Evolutionary conservation across 495 filamentous ascomycete species (phyloP).

Genomic region (Haplographium delicatum): DNA sequence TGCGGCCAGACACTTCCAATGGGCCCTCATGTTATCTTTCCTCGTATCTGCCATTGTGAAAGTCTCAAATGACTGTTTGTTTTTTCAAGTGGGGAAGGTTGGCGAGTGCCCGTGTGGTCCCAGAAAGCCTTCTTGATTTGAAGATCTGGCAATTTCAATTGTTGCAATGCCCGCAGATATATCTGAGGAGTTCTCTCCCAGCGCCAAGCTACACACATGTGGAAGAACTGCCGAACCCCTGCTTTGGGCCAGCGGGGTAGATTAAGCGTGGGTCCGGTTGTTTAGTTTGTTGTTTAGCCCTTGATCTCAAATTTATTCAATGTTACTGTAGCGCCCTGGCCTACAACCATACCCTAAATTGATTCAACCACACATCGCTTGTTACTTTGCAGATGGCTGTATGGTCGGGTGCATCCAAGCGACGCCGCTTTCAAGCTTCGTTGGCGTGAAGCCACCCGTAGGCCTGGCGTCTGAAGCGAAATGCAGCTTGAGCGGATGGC

Average conservation of each 20-base stretch:
- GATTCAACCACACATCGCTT: too few species aligned
- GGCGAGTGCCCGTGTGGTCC: not conserved
- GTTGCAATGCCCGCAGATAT: not conserved
- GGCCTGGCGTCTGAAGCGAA: too few species aligned
- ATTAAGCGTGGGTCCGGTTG: not conserved
- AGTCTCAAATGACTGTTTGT: not conserved
- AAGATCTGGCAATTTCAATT: not conserved
- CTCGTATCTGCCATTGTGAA: not conserved
- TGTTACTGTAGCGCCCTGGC: not conserved
- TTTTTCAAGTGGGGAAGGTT: not conserved
- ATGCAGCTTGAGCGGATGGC: too few species aligned
- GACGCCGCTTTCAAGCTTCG: not conserved
- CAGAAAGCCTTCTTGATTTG: not conserved
- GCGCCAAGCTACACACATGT: not conserved
- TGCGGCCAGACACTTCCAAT: conserved; percentile 36
- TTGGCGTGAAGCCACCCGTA: too few species aligned
- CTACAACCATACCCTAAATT: too few species aligned
- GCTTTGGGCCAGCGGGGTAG: not conserved
- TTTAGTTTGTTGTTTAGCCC: not conserved
- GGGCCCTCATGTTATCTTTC: conserved; percentile 4
- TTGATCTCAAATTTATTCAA: too few species aligned
- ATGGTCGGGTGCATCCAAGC: conserved; percentile 3
- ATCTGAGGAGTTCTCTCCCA: not conserved
- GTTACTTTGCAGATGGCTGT: not conserved
- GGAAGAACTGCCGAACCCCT: not conserved